A percentile compares a stretch with the other conserved stretches of the same genome.
Evolutionary conservation across 176 grass and related monocot genomes (phyloP).

Genomic region (Miscanthus lutarioriparius): DNA sequence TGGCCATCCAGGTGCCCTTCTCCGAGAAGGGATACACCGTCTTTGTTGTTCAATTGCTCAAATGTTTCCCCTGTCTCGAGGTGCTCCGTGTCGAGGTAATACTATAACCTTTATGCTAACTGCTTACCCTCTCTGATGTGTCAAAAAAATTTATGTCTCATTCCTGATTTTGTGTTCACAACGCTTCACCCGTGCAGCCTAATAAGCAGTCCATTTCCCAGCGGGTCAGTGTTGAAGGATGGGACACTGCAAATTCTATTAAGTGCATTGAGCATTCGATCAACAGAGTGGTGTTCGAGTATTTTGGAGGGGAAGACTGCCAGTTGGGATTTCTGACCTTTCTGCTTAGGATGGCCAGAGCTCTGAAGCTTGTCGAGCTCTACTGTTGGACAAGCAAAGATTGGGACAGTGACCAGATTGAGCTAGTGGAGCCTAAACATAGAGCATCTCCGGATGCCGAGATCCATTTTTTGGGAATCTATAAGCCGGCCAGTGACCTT

Average conservation of each 20-base stretch:
- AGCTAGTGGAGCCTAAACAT: not conserved
- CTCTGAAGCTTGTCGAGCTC: slow-evolving; percentile 28
- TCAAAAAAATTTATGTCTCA: not conserved
- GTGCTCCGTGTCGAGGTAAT: slow-evolving; percentile 34
- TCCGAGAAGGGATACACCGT: slow-evolving; percentile 23
- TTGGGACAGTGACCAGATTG: not conserved
- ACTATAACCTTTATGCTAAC: not conserved
- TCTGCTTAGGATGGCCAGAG: slow-evolving; percentile 39
- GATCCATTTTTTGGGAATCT: slow-evolving; percentile 1
- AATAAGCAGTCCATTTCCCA: slow-evolving; percentile 17
- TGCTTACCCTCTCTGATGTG: not conserved
- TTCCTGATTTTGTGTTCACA: not conserved
- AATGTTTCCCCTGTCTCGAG: slow-evolving; percentile 52
- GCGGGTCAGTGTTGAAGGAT: slow-evolving; percentile 3
- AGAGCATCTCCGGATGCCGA: not conserved
- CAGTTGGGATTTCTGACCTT: slow-evolving; percentile 34
- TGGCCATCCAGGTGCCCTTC: slow-evolving; percentile 47
- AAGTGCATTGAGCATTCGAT: slow-evolving; percentile 37
- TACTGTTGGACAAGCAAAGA: slow-evolving; percentile 24
- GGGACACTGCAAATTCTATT: slow-evolving; percentile 35
- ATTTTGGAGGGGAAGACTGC: slow-evolving; percentile 29
- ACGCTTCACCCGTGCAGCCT: slow-evolving; percentile 28
- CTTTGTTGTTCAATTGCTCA: slow-evolving; percentile 42
- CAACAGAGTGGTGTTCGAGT: slow-evolving; percentile 38
- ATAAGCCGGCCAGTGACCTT: slow-evolving; percentile 2